Base-by-base conservation (phyloP, 1,139 yeast species). In the Saccharomycopsis crataegensis region DNA sequence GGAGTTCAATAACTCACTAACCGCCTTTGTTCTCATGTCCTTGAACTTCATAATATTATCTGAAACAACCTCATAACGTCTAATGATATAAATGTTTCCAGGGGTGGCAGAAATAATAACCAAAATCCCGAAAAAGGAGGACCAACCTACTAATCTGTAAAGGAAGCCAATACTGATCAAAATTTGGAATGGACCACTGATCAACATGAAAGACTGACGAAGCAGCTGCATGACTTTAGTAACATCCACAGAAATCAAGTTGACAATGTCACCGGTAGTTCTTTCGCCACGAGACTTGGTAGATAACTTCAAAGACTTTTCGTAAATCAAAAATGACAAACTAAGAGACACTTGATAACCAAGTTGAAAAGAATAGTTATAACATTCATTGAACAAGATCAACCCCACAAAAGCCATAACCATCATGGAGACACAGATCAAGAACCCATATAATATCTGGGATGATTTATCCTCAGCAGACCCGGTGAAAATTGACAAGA, bases 41-140 rank as follows among this genome's bases (percentile, higher is more conserved):
- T 84, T 85, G 58, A 76, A 74, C 52, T 73, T 73, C 95, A 87
- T 86, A 63, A 83, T 87, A 31, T 74, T 69, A 57, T 79, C 80
- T 57, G 79, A 77, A 58, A 78, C 65, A 6, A 62, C 62, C 62
- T 81, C 77, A 56, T 79, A 67, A 48, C 69, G 70, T 58, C 71
- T 73, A 1, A 86, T 77, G 8, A 82, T 59, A 9, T 70, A 60
- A 3, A 80, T 68, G 59, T 83, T 83, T 40, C 82, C 55, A 0
- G 93, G 93, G 70, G 81, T 73, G 4, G 82, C 63, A 0, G 71
- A 60, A 74, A 83, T 75, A 1, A 80, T 73, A 73, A 83, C 76
- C 1, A 80, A 73, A 0, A 70, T 64, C n/a, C 86, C 88, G 0
- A 82, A 79, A 60, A 81, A 70, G 5, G 85, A 79, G 2, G 88